Conservation (phyloP, 768 basidiomycete species). For the Lactarius indigo region DNA sequence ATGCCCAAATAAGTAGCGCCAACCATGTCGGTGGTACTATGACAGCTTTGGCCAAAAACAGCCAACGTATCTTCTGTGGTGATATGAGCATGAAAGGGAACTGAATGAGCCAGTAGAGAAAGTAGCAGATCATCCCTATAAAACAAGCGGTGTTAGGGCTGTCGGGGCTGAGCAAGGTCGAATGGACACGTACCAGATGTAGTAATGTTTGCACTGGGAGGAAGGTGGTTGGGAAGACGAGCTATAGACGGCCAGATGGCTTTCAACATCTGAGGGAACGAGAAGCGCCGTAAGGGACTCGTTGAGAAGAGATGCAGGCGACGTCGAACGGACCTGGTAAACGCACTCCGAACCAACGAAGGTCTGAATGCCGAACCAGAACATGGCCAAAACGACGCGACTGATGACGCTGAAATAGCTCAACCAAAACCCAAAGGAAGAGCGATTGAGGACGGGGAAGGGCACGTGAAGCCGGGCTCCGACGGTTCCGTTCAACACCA, state of each 20-base stretch:
- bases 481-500: constrained; percentile 75
- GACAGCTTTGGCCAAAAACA: constrained; percentile 65
- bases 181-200: constrained; percentile 44
- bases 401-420: constrained; percentile 84
- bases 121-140: constrained; percentile 68
- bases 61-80: constrained; percentile 70
- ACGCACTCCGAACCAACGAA: constrained; percentile 61
- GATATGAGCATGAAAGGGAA: constrained; percentile 73
- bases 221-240: constrained; percentile 59
- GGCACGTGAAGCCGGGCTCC: constrained; percentile 76
- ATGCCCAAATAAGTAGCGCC: constrained; percentile 34
- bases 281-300: neutral
- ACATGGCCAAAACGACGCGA: constrained; percentile 69
- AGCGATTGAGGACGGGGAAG: constrained; percentile 76
- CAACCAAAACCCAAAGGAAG: constrained; percentile 87
- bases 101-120: constrained; percentile 75
- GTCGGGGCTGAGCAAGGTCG: neutral
- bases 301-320: neutral
- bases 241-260: constrained; percentile 78
- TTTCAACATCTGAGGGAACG: constrained; percentile 54
- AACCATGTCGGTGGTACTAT: constrained; percentile 44
- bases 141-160: neutral
- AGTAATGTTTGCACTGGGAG: constrained; percentile 57
- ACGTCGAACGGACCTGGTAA: constrained; percentile 46
- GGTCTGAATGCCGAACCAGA: constrained; percentile 79